Base-by-base conservation (phyloP, 2,329 filamentous ascomycete genomes). In the Clonostachys chloroleuca region DNA sequence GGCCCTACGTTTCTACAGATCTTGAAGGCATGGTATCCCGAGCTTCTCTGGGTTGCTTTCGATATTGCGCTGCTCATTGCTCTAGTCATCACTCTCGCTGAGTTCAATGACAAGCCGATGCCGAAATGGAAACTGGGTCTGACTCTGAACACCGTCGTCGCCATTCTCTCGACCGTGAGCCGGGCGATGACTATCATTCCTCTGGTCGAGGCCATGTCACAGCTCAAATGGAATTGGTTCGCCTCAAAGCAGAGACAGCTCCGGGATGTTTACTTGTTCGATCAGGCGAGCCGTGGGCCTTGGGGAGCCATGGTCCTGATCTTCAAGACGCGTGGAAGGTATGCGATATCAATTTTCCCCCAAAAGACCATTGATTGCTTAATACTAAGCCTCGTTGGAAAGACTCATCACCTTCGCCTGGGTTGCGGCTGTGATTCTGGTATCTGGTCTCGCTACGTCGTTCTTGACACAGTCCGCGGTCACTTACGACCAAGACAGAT, bases 71-170 rank as follows among this genome's bases (percentile, higher is more conserved):
- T 48, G 12, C 34, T 53, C 30, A 35, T 47, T 3, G 51, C 69
- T 63, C 33, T 56, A 10, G 40, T 51, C n/a, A 34, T 45, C 16
- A 41, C 52, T 3, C 43, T 55, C 12, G 34, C 24, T 14, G 33
- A 37, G 3, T 51, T 44, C 47, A 49, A 63, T 34, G 53, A 54
- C 20, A 49, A 54, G n/a, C 51, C 52, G 0, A 50, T 55, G 6
- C 58, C 58, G 2, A 47, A 50, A 4, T 53, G 56, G 52, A 53
- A 52, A 5, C 33, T 56, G 10, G 55, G 56, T 5, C 43, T 60
- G 13, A 62, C 58, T 1, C 54, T 62, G 42, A 63, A 63, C 47
- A 59, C 60, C 1, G 44, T 59, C 7, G 45, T 62, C 9, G 57
- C 58, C 5, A 54, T 61, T 44, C 45, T 63, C 16, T 53, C 59